Evolutionary conservation across 2,329 filamentous ascomycete species (phyloP).

Genomic region (Sarocladiaceae sp.): DNA sequence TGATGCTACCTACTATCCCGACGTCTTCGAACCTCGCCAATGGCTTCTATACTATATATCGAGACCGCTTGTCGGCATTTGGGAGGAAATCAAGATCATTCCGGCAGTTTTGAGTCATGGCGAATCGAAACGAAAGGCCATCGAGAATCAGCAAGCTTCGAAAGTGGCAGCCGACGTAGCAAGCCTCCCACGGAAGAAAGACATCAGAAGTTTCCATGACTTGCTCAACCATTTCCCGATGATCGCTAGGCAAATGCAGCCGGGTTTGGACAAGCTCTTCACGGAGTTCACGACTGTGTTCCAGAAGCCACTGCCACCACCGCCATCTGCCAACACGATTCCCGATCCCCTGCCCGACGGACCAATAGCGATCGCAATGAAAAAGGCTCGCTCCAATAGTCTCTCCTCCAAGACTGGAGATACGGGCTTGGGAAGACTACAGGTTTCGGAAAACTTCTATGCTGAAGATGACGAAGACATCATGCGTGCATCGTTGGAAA

Average conservation of each 20-base stretch:
- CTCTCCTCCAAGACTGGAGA: constrained; percentile 29
- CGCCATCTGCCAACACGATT: constrained; percentile 58
- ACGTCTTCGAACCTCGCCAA: constrained; percentile 82
- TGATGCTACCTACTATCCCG: constrained; percentile 84
- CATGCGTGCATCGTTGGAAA: constrained; percentile 85
- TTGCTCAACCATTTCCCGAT: constrained; percentile 88
- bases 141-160: constrained; percentile 30
- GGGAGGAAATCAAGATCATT: constrained; percentile 69
- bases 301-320: constrained; percentile 77
- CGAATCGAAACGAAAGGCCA: constrained; percentile 33
- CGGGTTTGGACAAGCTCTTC: constrained; percentile 83
- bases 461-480: constrained; percentile 88
- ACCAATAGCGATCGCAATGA: constrained; percentile 51
- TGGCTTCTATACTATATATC: constrained; percentile 98
- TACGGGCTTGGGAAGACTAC: constrained; percentile 30
- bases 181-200: constrained; percentile 65
- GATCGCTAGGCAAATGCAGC: constrained; percentile 95
- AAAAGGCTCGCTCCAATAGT: constrained; percentile 51
- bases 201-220: constrained; percentile 86
- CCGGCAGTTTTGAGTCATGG: constrained; percentile 56
- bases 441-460: constrained; percentile 61
- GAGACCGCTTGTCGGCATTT: constrained; percentile 76
- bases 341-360: constrained; percentile 56
- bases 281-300: constrained; percentile 83
- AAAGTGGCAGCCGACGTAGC: constrained; percentile 36